phyloP scores from a whole-genome alignment of 345 rosid species.

The Brassica nigra region DNA sequence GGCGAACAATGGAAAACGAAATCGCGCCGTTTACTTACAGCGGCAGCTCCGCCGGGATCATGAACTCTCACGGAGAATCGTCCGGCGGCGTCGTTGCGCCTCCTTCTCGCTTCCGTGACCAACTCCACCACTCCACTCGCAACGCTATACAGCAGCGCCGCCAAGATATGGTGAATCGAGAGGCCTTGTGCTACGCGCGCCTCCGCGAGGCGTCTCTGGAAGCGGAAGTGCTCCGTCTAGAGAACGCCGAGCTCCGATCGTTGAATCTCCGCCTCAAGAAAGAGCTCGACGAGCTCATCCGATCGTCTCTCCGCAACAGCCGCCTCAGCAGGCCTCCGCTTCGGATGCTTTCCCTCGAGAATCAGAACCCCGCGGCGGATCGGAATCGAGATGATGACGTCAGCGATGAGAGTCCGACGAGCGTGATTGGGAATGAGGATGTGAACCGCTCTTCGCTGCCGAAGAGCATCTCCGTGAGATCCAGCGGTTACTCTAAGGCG shows the following conservation, averaged over 20 bases:
- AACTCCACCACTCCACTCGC: constrained; percentile 45
- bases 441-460: constrained; percentile 57
- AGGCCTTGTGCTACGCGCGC: constrained; percentile 69
- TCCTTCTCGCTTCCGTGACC: constrained; percentile 44
- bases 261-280: constrained; percentile 54
- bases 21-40: constrained; percentile 38
- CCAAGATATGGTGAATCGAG: constrained; percentile 64
- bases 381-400: constrained; percentile 37
- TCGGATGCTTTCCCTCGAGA: constrained; percentile 42
- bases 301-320: constrained; percentile 48
- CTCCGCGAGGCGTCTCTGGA: constrained; percentile 55
- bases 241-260: constrained; percentile 66
- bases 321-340: constrained; percentile 28
- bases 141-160: constrained; percentile 46
- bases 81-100: neutral
- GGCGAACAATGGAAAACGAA: constrained; percentile 42
- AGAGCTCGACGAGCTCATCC: constrained; percentile 39
- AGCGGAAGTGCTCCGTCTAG: constrained; percentile 57
- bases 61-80: constrained; percentile 18
- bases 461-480: constrained; percentile 79
- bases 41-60: constrained; percentile 27
- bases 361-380: constrained; percentile 37
- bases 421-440: constrained; percentile 46
- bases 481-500: constrained; percentile 56
- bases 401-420: constrained; percentile 46